Evolutionary conservation across 2,329 filamentous ascomycete species (phyloP), one percentile per base, ranked within the genome.

Genomic region (Cladosporium sp.): DNA sequence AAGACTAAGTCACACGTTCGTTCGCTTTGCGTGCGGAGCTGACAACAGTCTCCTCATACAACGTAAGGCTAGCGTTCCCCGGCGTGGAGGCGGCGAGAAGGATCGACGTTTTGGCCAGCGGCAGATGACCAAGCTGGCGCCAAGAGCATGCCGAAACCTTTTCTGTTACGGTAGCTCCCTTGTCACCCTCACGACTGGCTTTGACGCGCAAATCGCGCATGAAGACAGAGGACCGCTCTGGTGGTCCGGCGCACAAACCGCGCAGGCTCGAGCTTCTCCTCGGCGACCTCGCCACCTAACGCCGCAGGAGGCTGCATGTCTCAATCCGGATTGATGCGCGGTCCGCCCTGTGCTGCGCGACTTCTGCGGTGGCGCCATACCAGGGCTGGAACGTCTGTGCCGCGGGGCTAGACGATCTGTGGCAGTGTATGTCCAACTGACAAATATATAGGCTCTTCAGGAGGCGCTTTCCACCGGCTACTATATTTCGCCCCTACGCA

Each of bases 361-460:
- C 37, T 39, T 39, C 37, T 39, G 37, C 37, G 37, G 37, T 39
- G 37, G 37, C 37, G 37, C 37, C n/a, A 39, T 39, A 11, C 37
- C 37, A 20, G 37, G 15, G 37, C 37, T 39, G 37, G 37, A 13
- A 39, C 37, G 11, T 11, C 17, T 17, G 37, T 17, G 37, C 37
- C 19, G 37, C 19, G 37, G 15, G 11, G 37, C 37, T 39, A 20
- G 15, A 39, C 37, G 37, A 39, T 39, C 37, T 39, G 37, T 17
- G 37, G 19, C 37, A 39, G 37, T 39, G 37, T 39, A 11, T 17
- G 37, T 39, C 37, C 19, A 39, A 11, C 29, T 39, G 15, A 39
- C 17, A 39, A 39, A 11, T 39, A 39, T 15, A 39, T 39, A 17
- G 37, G 11, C 11, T 20, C 37, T 39, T 39, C n/a, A n/a, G 15